Conservation (phyloP, 179 eudicot genomes). For the Amaranthus tricolor region DNA sequence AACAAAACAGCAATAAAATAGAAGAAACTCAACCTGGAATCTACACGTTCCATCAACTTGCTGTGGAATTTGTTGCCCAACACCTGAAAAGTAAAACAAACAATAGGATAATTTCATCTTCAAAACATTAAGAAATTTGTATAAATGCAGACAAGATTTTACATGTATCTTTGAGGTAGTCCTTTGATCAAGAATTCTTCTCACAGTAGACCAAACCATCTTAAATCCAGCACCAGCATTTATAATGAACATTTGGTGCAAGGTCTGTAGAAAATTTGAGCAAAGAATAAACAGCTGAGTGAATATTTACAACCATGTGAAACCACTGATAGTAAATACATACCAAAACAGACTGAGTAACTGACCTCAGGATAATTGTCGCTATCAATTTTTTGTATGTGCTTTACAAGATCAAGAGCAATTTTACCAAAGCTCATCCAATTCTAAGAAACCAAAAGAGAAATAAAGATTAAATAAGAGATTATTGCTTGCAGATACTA, state of each 20-base stretch:
- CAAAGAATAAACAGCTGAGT: background rate
- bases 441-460: slow-evolving; percentile 48
- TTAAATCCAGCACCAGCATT: slow-evolving; percentile 18
- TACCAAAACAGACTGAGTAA: slow-evolving; percentile 13
- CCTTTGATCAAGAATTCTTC: slow-evolving; percentile 65
- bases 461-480: slow-evolving; percentile 18
- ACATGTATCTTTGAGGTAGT: slow-evolving; percentile 70
- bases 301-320: background rate
- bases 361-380: slow-evolving; percentile 96
- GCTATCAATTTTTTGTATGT: slow-evolving; percentile 92
- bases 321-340: background rate
- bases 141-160: background rate
- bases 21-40: slow-evolving; percentile 44
- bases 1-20: too few relatives aligned
- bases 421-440: slow-evolving; percentile 97
- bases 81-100: slow-evolving; percentile 34
- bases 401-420: slow-evolving; percentile 83
- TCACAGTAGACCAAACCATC: slow-evolving; percentile 83
- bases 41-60: slow-evolving; percentile 52
- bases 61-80: slow-evolving; percentile 62
- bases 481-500: background rate
- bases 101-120: background rate
- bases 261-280: background rate
- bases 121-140: background rate
- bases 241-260: slow-evolving; percentile 3